Evolutionary conservation across 1,139 yeast genomes (phyloP).

Genomic region (Scheffersomyces parashehatae): DNA sequence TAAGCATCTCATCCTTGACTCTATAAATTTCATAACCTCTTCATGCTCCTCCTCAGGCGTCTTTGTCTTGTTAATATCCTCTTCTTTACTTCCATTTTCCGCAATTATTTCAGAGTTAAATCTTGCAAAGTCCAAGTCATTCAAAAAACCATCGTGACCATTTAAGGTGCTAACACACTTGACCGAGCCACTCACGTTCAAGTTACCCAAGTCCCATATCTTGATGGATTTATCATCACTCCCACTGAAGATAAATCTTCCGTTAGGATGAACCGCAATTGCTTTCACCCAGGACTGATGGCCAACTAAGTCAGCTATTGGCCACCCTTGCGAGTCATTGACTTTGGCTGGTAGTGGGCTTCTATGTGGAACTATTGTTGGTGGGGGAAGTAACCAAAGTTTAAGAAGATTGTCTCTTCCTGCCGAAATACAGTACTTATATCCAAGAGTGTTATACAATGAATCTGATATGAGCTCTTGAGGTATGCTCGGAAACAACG

Average conservation of each 20-base stretch:
- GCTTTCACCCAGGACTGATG: conserved; percentile 89
- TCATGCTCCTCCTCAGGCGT: conserved; percentile 16
- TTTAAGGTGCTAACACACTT: conserved; percentile 48
- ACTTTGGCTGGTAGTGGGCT: conserved; percentile 55
- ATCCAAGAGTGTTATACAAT: conserved; percentile 45
- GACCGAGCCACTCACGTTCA: conserved; percentile 46
- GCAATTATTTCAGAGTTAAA: conserved; percentile 21
- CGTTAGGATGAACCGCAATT: conserved; percentile 72
- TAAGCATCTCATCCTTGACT: conserved; percentile 53
- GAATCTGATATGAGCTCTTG: conserved; percentile 28
- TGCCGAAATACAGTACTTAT: conserved; percentile 72
- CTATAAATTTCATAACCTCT: conserved; percentile 25
- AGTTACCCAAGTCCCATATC: conserved; percentile 72
- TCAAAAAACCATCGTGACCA: conserved; percentile 77
- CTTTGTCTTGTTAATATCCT: conserved; percentile 14
- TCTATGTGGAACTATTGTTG: conserved; percentile 53
- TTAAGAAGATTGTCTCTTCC: conserved; percentile 78
- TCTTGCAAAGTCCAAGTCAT: conserved; percentile 62
- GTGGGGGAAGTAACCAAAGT: conserved; percentile 76
- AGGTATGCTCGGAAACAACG: conserved; percentile 38
- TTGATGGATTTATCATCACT: conserved; percentile 79
- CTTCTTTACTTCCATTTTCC: conserved; percentile 9
- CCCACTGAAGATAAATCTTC: conserved; percentile 67
- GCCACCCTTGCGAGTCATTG: conserved; percentile 60
- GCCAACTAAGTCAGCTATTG: conserved; percentile 58